These are phyloP conservation scores for Fusarium pseudocircinatum DNA, from an alignment of 2,329 filamentous ascomycete genomes.

Conservation along the genomic window DNA sequence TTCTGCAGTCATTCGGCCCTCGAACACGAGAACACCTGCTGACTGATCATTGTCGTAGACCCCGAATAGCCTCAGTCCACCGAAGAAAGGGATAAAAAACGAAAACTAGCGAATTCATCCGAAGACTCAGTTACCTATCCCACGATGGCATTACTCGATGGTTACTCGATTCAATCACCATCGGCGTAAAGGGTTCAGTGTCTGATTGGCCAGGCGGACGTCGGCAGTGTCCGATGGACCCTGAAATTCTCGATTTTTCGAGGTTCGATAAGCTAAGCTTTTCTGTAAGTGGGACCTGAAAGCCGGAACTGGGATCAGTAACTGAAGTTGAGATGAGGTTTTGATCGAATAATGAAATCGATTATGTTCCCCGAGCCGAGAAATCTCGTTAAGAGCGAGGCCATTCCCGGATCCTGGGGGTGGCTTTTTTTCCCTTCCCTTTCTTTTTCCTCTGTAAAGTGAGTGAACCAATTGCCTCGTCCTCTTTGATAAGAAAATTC, in stretches of 20 bases:
- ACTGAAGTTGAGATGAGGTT: not conserved
- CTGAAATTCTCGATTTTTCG: slow-evolving; percentile 6
- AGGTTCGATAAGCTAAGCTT: slow-evolving; percentile 21
- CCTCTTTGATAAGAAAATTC: slow-evolving; percentile 14
- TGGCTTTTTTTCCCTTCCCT: slow-evolving; percentile 1
- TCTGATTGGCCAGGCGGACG: slow-evolving; percentile 41
- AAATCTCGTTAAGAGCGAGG: slow-evolving; percentile 24
- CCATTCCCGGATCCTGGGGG: slow-evolving; percentile 19
- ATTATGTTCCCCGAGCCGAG: slow-evolving; percentile 5
- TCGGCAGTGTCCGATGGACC: slow-evolving; percentile 42
- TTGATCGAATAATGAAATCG: slow-evolving; percentile 28
- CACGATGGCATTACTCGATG: slow-evolving; percentile 51
- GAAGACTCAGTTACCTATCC: not conserved
- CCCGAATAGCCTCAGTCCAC: slow-evolving; percentile 10
- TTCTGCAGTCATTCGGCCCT: slow-evolving; percentile 9
- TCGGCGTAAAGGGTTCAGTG: slow-evolving; percentile 9
- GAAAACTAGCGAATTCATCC: not conserved
- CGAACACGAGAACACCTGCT: slow-evolving; percentile 11
- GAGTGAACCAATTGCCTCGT: not conserved
- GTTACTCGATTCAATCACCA: slow-evolving; percentile 59
- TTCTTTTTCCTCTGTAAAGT: not conserved
- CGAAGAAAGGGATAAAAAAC: not conserved
- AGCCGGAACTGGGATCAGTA: not conserved
- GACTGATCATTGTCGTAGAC: not conserved
- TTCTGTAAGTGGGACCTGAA: slow-evolving; percentile 19